Conservation (phyloP, 441 rosid genomes). For the Croton setiger region DNA sequence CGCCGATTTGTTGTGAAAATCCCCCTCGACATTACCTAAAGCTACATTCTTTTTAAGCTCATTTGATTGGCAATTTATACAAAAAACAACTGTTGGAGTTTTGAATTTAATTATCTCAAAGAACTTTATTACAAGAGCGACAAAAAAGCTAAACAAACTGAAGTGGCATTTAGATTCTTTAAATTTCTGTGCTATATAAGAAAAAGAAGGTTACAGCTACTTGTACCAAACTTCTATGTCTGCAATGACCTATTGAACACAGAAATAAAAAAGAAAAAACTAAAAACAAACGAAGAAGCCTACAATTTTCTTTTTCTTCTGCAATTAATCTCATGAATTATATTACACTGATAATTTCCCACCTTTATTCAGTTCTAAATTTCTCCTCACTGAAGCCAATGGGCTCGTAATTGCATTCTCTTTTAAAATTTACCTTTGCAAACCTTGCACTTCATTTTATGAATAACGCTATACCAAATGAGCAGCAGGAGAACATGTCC, state of each 20-base stretch:
- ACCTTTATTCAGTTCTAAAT: slow-evolving; percentile 42
- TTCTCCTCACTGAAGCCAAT: slow-evolving; percentile 41
- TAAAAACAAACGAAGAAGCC: slow-evolving; percentile 33
- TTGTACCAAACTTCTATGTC: slow-evolving; percentile 44
- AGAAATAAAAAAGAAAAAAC: slow-evolving; percentile 24
- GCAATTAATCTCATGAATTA: slow-evolving; percentile 53
- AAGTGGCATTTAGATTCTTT: slow-evolving; percentile 17
- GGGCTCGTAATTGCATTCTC: slow-evolving; percentile 25
- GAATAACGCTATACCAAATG: slow-evolving; percentile 12
- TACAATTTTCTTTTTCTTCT: slow-evolving; percentile 25
- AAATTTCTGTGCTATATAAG: slow-evolving; percentile 41
- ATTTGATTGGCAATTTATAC: too few species aligned
- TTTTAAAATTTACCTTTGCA: slow-evolving; percentile 23
- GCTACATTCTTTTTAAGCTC: too few species aligned
- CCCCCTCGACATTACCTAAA: too few species aligned
- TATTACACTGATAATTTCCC: slow-evolving; percentile 34
- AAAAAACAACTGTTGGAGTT: too few species aligned
- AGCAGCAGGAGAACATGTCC: slow-evolving; percentile 11
- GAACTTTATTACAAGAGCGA: neutral
- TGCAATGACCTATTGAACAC: slow-evolving; percentile 43
- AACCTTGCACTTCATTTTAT: slow-evolving; percentile 23
- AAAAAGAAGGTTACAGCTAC: slow-evolving; percentile 37
- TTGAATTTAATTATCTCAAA: too few species aligned
- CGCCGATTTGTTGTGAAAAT: too few species aligned
- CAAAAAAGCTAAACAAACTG: neutral